Conservation (phyloP, 2,329 filamentous ascomycete species). For the Trichoderma pleuroti region DNA sequence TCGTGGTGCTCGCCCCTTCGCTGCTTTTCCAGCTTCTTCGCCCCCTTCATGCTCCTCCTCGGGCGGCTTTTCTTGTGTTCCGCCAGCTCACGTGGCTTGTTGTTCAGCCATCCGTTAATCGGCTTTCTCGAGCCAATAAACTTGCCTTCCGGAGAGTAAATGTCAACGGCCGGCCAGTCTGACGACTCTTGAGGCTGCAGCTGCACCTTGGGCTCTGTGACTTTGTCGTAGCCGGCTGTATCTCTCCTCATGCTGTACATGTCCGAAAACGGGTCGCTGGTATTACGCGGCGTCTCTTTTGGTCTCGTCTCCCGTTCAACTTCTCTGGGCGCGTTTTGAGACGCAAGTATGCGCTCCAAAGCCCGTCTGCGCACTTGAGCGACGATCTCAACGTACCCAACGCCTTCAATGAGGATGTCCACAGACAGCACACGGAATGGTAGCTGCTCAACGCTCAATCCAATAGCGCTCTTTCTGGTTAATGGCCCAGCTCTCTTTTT, state of each 20-base stretch:
- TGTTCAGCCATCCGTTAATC: constrained; percentile 67
- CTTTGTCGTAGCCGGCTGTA: neutral
- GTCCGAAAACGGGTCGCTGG: constrained; percentile 26
- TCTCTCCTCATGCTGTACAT: constrained; percentile 30
- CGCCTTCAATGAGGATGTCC: constrained; percentile 86
- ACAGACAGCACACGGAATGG: constrained; percentile 76
- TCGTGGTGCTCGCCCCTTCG: constrained; percentile 27
- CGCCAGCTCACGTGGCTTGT: constrained; percentile 50
- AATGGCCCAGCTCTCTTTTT: constrained; percentile 71
- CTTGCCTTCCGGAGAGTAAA: constrained; percentile 81
- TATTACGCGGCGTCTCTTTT: neutral
- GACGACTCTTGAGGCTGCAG: constrained; percentile 28
- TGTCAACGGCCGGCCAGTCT: constrained; percentile 70
- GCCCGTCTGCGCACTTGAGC: constrained; percentile 69
- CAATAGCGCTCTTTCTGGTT: constrained; percentile 59
- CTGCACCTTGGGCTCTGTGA: neutral
- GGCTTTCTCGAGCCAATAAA: constrained; percentile 66
- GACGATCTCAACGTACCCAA: constrained; percentile 87
- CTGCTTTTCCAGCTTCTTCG: constrained; percentile 41
- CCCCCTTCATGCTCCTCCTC: constrained; percentile 65
- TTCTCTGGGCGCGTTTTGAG: constrained; percentile 19
- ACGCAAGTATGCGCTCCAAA: constrained; percentile 25
- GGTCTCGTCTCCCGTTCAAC: constrained; percentile 18
- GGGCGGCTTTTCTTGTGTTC: constrained; percentile 55
- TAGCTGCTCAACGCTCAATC: constrained; percentile 62